Percentiles rank a stretch among this genome's conserved stretches.
Evolutionary conservation across 1,139 yeast genomes (phyloP).

Genomic region (Taphrina confusa): DNA sequence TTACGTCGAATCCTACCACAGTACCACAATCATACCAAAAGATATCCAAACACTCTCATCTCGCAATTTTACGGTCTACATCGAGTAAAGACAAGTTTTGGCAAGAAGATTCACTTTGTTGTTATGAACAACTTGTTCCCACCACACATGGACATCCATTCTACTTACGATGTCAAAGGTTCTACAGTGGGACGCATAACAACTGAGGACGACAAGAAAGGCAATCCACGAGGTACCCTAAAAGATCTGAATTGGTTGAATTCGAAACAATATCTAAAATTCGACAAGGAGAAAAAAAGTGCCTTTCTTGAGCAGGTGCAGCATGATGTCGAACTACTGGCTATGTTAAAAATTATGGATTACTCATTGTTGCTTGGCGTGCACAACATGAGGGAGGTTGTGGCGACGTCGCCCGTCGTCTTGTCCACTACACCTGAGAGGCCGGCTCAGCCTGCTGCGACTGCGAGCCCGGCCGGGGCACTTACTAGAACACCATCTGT

Average conservation of each 20-base stretch:
- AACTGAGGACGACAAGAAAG: constrained; percentile 42
- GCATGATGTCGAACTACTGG: constrained; percentile 68
- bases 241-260: constrained; percentile 91
- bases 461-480: constrained; percentile 1
- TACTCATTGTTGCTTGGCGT: constrained; percentile 86
- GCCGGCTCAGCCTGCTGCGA: constrained; percentile 4
- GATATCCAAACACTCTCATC: constrained; percentile 81
- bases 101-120: constrained; percentile 84
- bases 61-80: constrained; percentile 96
- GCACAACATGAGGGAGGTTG: constrained; percentile 57
- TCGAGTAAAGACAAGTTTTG: constrained; percentile 83
- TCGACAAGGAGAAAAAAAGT: constrained; percentile 69
- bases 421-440: constrained; percentile 45
- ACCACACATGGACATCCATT: constrained; percentile 83
- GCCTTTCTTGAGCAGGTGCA: constrained; percentile 68
- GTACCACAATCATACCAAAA: constrained; percentile 77
- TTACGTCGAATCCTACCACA: constrained; percentile 71
- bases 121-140: constrained; percentile 98
- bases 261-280: constrained; percentile 58
- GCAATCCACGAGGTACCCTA: constrained; percentile 51
- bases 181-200: constrained; percentile 76
- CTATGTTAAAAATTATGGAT: constrained; percentile 71
- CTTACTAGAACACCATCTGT: constrained; percentile 48
- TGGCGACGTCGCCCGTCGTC: not conserved
- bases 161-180: constrained; percentile 89